Evolutionary conservation across 1,284 basidiomycete species (phyloP), one percentile per base, ranked within the genome.

Genomic region (Tilletia indica): DNA sequence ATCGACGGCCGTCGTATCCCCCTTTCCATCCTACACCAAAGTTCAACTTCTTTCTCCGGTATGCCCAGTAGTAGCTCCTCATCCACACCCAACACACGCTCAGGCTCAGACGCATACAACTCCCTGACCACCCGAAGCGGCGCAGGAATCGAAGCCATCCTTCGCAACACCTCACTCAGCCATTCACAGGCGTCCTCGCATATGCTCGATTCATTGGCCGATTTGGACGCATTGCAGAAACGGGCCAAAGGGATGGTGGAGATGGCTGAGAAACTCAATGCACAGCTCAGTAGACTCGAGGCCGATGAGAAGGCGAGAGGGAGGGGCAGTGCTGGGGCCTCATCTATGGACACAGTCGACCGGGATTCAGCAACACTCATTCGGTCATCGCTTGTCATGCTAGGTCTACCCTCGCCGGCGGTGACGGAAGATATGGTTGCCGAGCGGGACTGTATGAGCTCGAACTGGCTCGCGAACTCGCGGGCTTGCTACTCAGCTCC

Each of bases 161-260:
- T 64, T 14, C 61, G 61, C 0, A 64, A 34, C 36, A 64, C 61
- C 8, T 64, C 61, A 5, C 36, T 64, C 16, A 38, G 36, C 5
- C 61, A 64, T 21, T 64, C 61, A 11, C 61, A 64, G n/a, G 36
- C 31, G 3, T 64, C 61, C 34, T 36, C 61, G 9, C 88, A 90
- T 75, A 90, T 98, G 87, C 88, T 89, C 64, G 89, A 90, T 77
- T 92, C 94, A 0, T 88, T 99, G 68, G 88, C 90, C 77, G 96
- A 98, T 81, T 88, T 99, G 34, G 93, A 98, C 81, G 91, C 92
- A 0, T 87, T 99, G 56, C 95, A 93, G 92, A 87, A 91, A 68
- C 93, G 94, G 83, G 94, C 95, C 0, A 91, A 91, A 77, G 92
- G 94, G 77, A 97, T 99, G 91, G 94, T 88, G 70, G 89, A 89